Conservation (phyloP, 768 basidiomycete genomes). For the Pisolithus marmoratus region DNA sequence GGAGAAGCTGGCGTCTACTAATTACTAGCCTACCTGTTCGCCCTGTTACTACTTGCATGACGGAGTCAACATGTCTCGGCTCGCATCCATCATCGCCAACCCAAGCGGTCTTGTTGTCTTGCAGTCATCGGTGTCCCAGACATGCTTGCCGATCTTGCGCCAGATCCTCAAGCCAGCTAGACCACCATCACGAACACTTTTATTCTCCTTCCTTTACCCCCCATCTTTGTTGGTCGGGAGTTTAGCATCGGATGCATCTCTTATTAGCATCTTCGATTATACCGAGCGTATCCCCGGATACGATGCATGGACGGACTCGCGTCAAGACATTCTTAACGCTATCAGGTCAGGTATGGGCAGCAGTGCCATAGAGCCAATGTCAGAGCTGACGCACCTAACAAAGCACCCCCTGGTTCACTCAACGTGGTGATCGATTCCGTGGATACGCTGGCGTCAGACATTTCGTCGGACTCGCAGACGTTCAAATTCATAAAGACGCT, state of each 20-base stretch:
- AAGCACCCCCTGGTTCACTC: constrained; percentile 43
- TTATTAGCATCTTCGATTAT: constrained; percentile 46
- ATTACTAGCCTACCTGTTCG: background rate
- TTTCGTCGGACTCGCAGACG: constrained; percentile 47
- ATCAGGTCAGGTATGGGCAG: constrained; percentile 34
- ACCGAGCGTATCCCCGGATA: constrained; percentile 51
- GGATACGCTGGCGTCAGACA: constrained; percentile 58
- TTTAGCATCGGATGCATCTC: constrained; percentile 12
- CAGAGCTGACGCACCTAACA: constrained; percentile 6
- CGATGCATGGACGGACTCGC: constrained; percentile 29
- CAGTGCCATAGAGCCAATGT: constrained; percentile 16
- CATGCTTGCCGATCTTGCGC: constrained; percentile 50
- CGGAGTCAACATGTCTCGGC: constrained; percentile 18
- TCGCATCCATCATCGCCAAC: constrained; percentile 24
- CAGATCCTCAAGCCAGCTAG: constrained; percentile 32
- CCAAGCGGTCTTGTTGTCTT: constrained; percentile 38
- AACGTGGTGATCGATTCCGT: constrained; percentile 68
- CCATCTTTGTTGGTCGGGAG: constrained; percentile 39
- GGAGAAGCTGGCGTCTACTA: constrained; percentile 11
- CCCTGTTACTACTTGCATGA: background rate
- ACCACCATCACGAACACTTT: constrained; percentile 25
- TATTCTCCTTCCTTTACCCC: constrained; percentile 58
- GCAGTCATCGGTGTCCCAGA: constrained; percentile 57
- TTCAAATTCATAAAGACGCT: constrained; percentile 49
- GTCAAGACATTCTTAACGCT: constrained; percentile 34